Evolutionary conservation across 1,284 basidiomycete species (phyloP).

Genomic region (Trichosporon faecale): DNA sequence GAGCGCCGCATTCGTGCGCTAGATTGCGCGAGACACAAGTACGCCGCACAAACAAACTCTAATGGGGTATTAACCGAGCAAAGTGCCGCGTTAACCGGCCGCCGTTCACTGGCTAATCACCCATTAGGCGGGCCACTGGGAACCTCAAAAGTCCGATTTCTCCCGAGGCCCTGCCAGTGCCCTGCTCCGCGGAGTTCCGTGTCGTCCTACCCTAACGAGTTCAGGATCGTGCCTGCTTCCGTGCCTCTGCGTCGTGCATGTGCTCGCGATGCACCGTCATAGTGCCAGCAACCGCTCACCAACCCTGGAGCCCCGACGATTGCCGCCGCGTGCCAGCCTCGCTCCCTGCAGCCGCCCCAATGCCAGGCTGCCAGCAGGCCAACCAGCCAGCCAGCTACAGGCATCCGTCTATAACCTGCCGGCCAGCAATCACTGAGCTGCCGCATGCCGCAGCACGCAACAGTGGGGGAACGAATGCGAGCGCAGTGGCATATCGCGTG

Average conservation of each 20-base stretch:
- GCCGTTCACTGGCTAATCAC: background rate
- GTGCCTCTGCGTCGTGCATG: background rate
- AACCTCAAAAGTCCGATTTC: slow-evolving; percentile 11
- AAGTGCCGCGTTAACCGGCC: background rate
- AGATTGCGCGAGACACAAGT: background rate
- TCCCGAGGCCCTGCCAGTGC: background rate
- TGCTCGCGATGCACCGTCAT: background rate
- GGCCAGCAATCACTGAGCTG: background rate
- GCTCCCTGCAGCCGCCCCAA: background rate
- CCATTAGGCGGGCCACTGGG: background rate
- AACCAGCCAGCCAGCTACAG: background rate
- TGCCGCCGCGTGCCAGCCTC: background rate
- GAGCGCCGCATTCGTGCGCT: background rate
- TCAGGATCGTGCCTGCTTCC: background rate
- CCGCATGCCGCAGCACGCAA: background rate
- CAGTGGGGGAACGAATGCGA: slow-evolving; percentile 2
- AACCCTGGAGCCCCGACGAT: background rate
- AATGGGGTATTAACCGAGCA: background rate
- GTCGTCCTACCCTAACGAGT: background rate
- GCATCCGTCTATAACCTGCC: background rate
- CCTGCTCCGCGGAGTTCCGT: slow-evolving; percentile 9
- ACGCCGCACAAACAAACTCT: background rate
- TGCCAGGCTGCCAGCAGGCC: background rate
- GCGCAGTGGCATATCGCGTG: background rate
- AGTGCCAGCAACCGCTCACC: background rate